Conservation (phyloP, 495 filamentous ascomycete genomes). For the Aspergillus incahuasiensis region DNA sequence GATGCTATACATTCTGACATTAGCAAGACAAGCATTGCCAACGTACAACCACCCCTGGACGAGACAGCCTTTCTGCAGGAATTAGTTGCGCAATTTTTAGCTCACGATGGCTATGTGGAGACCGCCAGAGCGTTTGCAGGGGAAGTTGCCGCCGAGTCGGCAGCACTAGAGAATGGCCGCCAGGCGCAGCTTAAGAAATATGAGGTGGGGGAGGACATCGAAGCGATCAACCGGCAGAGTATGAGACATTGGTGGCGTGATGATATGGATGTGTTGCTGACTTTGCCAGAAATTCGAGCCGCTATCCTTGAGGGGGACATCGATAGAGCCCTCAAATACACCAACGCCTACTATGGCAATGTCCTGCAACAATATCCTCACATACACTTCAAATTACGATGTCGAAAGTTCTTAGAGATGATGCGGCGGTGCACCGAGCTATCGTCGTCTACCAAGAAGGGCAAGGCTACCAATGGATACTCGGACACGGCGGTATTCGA, state of each 20-base stretch:
- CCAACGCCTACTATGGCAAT: constrained; percentile 68
- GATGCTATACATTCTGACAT: constrained; percentile 54
- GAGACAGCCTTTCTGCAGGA: constrained; percentile 79
- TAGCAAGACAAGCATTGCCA: constrained; percentile 42
- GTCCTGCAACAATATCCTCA: constrained; percentile 82
- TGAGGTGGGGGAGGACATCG: constrained; percentile 78
- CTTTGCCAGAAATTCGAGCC: constrained; percentile 65
- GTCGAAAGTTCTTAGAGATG: constrained; percentile 95
- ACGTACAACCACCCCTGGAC: constrained; percentile 61
- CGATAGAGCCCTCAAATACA: constrained; percentile 80
- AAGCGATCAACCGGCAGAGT: constrained; percentile 87
- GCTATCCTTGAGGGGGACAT: constrained; percentile 93
- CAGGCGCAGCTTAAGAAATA: constrained; percentile 53
- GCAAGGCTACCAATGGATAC: constrained; percentile 30
- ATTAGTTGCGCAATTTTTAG: constrained; percentile 80
- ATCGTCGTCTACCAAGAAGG: constrained; percentile 34
- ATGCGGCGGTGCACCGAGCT: constrained; percentile 75
- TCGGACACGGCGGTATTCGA: constrained; percentile 51
- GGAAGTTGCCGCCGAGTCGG: constrained; percentile 71
- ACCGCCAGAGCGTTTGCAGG: constrained; percentile 83
- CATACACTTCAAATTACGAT: constrained; percentile 85
- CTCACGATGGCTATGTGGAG: constrained; percentile 96
- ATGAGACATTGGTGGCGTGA: constrained; percentile 18
- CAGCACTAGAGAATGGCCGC: constrained; percentile 54
- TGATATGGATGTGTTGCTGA: constrained; percentile 12